Evolutionary conservation across 768 basidiomycete genomes (phyloP).

Genomic region (Panaeolus cyanescens): DNA sequence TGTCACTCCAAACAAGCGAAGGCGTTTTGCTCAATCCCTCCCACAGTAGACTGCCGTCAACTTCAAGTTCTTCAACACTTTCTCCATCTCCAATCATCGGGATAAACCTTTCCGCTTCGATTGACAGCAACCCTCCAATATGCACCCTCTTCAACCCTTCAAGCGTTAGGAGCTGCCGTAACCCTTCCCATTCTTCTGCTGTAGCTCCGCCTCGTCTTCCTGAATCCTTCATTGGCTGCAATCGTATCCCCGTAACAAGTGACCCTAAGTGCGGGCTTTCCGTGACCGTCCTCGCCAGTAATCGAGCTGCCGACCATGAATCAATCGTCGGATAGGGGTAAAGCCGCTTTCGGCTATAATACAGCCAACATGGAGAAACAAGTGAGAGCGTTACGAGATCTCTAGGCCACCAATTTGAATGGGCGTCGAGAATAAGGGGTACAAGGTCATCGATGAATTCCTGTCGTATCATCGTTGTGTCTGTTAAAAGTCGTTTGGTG

Average conservation of each 20-base stretch:
- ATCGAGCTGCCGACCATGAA: conserved; percentile 41
- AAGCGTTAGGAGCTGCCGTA: conserved; percentile 44
- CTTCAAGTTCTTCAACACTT: conserved; percentile 40
- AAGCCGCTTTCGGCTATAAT: conserved; percentile 42
- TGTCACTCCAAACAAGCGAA: conserved; percentile 58
- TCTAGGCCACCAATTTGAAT: conserved; percentile 52
- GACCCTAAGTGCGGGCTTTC: conserved; percentile 34
- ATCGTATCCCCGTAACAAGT: conserved; percentile 42
- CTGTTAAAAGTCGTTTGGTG: not conserved
- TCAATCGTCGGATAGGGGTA: conserved; percentile 43
- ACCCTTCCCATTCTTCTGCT: conserved; percentile 32
- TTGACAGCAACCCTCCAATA: conserved; percentile 49
- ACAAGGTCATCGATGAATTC: conserved; percentile 54
- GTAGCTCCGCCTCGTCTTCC: conserved; percentile 10
- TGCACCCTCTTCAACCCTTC: conserved; percentile 43
- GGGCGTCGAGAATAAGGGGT: conserved; percentile 48
- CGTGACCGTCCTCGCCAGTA: conserved; percentile 43
- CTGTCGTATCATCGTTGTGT: conserved; percentile 11
- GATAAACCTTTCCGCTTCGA: conserved; percentile 50
- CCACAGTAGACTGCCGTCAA: conserved; percentile 45
- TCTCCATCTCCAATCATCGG: conserved; percentile 42
- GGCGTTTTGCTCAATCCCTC: conserved; percentile 26
- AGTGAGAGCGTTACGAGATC: conserved; percentile 51
- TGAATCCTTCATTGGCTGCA: conserved; percentile 33
- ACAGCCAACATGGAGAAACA: conserved; percentile 52